These are phyloP conservation scores for Rhynchospora tenuis DNA, from an alignment of 176 grass and related monocot species.

Conservation along the genomic window DNA sequence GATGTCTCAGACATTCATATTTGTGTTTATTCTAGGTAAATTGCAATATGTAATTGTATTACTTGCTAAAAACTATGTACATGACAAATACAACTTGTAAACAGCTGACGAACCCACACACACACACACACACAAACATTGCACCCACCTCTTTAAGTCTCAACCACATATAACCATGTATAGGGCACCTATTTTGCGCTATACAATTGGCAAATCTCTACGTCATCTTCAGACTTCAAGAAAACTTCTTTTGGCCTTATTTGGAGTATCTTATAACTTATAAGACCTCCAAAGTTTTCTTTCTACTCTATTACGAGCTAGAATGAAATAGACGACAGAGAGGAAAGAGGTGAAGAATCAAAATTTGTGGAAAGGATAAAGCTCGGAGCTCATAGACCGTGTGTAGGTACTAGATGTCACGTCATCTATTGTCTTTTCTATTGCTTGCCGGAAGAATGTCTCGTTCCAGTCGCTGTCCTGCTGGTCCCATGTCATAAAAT, in stretches of 20 bases:
- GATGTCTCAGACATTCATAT: no score
- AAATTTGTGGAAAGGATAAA: background rate
- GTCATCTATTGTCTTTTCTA: constrained; percentile 51
- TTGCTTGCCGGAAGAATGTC: constrained; percentile 49
- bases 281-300: background rate
- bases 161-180: background rate
- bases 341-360: background rate
- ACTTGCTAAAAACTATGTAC: background rate
- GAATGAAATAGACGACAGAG: background rate
- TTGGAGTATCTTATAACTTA: background rate
- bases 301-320: background rate
- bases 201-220: background rate
- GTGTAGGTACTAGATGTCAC: constrained; percentile 27
- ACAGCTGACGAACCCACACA: background rate
- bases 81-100: background rate
- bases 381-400: constrained; percentile 17
- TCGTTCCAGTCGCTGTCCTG: constrained; percentile 72
- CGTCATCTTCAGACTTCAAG: background rate
- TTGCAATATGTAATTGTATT: no score
- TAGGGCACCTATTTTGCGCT: background rate
- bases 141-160: no score
- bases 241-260: background rate
- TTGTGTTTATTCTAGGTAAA: no score
- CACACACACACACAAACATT: background rate
- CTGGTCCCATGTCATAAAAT: background rate